phyloP scores from a whole-genome alignment of 768 basidiomycete genomes.

The Auricularia sp. region DNA sequence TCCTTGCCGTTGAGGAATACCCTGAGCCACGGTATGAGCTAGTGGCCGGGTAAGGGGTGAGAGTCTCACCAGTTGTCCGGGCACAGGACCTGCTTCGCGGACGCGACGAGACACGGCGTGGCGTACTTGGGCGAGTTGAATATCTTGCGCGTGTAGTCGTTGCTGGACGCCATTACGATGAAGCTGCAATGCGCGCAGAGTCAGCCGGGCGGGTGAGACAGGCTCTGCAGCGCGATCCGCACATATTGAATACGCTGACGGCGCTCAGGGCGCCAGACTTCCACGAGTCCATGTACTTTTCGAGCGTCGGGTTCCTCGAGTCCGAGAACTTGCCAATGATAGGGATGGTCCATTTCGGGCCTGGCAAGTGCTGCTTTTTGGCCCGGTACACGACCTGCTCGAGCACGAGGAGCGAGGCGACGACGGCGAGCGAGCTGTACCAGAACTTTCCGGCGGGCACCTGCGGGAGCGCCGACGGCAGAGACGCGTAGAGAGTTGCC shows the following conservation, averaged over 20 bases:
- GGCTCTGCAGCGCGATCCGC: slow-evolving; percentile 15
- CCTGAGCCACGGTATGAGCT: slow-evolving; percentile 32
- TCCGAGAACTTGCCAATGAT: slow-evolving; percentile 94
- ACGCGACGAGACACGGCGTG: slow-evolving; percentile 89
- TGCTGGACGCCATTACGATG: slow-evolving; percentile 95
- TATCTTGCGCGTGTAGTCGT: slow-evolving; percentile 88
- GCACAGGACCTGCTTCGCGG: slow-evolving; percentile 77
- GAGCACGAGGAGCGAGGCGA: slow-evolving; percentile 66
- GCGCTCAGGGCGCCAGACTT: slow-evolving; percentile 78
- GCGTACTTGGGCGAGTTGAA: slow-evolving; percentile 88
- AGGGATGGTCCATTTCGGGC: slow-evolving; percentile 89
- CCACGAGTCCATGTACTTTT: slow-evolving; percentile 90
- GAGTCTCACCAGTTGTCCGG: slow-evolving; percentile 71
- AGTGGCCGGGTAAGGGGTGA: neutral
- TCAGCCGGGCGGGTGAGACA: neutral
- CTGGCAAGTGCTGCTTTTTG: slow-evolving; percentile 85
- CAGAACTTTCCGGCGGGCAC: neutral
- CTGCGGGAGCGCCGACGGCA: neutral
- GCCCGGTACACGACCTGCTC: slow-evolving; percentile 84
- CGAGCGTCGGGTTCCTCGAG: slow-evolving; percentile 83
- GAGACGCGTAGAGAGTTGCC: neutral
- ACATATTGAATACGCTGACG: slow-evolving; percentile 98
- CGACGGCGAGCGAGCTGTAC: slow-evolving; percentile 50
- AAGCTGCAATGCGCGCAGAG: slow-evolving; percentile 45
- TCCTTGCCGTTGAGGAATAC: slow-evolving; percentile 94